These are phyloP conservation scores for Brassica cretica DNA, from an alignment of 345 rosid genomes.

Conservation along the genomic window DNA sequence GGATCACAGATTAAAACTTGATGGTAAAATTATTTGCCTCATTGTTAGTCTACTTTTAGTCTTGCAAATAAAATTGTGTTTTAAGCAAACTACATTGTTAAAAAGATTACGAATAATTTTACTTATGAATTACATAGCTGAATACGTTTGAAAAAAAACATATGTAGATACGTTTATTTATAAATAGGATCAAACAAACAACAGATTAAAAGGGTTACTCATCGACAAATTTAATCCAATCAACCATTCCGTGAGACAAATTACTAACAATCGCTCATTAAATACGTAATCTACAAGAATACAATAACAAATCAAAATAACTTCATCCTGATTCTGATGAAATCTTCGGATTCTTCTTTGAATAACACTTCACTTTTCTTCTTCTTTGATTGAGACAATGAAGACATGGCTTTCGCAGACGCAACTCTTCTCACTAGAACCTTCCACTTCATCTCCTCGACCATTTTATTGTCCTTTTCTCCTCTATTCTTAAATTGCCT, in stretches of 20 bases:
- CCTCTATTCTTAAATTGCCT: conserved; percentile 74
- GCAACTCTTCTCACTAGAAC: conserved; percentile 71
- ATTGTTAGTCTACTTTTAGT: neutral
- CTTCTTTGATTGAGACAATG: conserved; percentile 59
- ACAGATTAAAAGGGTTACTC: conserved; percentile 31
- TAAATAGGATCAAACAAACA: conserved; percentile 2
- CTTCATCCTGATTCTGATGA: conserved; percentile 34
- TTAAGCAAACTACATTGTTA: neutral
- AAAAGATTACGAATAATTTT: neutral
- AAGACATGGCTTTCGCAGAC: conserved; percentile 73
- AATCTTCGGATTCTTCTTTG: conserved; percentile 32
- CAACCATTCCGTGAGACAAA: conserved; percentile 16
- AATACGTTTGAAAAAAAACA: neutral
- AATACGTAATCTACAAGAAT: neutral
- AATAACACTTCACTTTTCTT: conserved; percentile 17
- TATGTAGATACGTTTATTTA: neutral
- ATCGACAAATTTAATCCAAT: conserved; percentile 34
- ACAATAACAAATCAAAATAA: neutral
- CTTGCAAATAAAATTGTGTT: neutral
- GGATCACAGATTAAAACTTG: neutral
- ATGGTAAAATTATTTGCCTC: neutral
- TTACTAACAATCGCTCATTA: neutral
- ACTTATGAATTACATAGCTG: neutral
- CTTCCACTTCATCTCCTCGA: conserved; percentile 61
- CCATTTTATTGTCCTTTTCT: conserved; percentile 52